Conservation (phyloP, 192 early-diverging fungal genomes). For the Endogone sp. region DNA sequence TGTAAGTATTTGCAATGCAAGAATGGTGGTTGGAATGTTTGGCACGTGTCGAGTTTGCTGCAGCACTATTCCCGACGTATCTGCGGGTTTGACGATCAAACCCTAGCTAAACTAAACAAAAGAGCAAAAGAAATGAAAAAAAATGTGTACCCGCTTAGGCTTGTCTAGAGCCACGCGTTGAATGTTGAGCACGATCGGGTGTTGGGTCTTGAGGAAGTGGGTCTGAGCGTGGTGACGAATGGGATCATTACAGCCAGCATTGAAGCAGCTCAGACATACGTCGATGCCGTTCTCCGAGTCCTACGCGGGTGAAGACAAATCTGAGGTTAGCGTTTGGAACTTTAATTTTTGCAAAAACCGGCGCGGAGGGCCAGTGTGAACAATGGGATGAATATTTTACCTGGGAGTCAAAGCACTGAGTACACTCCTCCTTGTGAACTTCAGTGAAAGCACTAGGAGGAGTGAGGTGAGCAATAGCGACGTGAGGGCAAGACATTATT, state of each 20-base stretch:
- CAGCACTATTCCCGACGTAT: too few species aligned
- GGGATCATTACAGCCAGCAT: slow-evolving; percentile 73
- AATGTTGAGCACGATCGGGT: slow-evolving; percentile 85
- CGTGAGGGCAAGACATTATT: slow-evolving; percentile 48
- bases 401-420: slow-evolving; percentile 83
- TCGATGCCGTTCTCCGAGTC: slow-evolving; percentile 77
- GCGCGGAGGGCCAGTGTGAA: not conserved
- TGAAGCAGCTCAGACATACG: slow-evolving; percentile 94
- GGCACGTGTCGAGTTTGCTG: not conserved
- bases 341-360: not conserved
- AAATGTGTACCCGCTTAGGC: slow-evolving; percentile 35
- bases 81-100: too few species aligned
- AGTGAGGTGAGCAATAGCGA: slow-evolving; percentile 29
- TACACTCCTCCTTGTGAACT: slow-evolving; percentile 95
- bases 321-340: not conserved
- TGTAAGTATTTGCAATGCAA: not conserved
- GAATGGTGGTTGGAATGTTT: not conserved
- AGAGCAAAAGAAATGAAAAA: not conserved
- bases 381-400: too few species aligned
- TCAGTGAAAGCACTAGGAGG: slow-evolving; percentile 39
- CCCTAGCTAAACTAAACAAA: too few species aligned
- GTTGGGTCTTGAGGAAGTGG: slow-evolving; percentile 70
- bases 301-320: slow-evolving; percentile 41
- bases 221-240: slow-evolving; percentile 68
- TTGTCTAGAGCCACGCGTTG: slow-evolving; percentile 54